Conservation (phyloP, 1,284 basidiomycete species). For the Ustilago crameri region DNA sequence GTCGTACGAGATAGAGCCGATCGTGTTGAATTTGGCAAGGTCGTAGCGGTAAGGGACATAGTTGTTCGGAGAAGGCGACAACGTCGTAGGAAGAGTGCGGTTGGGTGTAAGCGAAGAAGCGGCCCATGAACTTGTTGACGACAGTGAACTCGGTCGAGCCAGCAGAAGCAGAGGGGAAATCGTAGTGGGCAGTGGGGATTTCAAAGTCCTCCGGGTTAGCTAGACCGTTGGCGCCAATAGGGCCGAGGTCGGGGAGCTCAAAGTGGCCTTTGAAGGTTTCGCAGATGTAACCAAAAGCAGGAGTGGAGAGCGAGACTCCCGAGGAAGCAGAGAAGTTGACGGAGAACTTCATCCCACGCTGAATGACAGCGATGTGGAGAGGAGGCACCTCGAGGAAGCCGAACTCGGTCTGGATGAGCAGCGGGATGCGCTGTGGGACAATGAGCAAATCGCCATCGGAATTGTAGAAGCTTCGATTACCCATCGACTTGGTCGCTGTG, state of each 20-base stretch:
- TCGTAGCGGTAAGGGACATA: slow-evolving; percentile 80
- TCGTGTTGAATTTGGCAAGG: slow-evolving; percentile 75
- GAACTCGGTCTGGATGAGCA: slow-evolving; percentile 79
- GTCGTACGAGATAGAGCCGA: slow-evolving; percentile 75
- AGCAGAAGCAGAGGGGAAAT: slow-evolving; percentile 62
- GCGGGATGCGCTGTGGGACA: slow-evolving; percentile 75
- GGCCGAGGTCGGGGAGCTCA: slow-evolving; percentile 76
- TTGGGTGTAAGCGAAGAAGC: slow-evolving; percentile 74
- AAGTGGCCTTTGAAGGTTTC: slow-evolving; percentile 74
- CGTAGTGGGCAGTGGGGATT: slow-evolving; percentile 75
- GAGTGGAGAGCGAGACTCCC: slow-evolving; percentile 68
- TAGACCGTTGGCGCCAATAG: slow-evolving; percentile 72
- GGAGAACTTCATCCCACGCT: slow-evolving; percentile 77
- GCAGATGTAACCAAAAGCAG: slow-evolving; percentile 68
- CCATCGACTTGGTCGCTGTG: slow-evolving; percentile 75
- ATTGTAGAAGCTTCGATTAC: slow-evolving; percentile 75
- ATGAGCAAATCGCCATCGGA: slow-evolving; percentile 78
- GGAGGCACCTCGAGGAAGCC: slow-evolving; percentile 77
- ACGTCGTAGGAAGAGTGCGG: slow-evolving; percentile 80
- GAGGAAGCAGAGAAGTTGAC: slow-evolving; percentile 61
- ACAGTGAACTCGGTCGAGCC: slow-evolving; percentile 71
- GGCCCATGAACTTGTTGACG: slow-evolving; percentile 73
- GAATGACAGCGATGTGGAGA: slow-evolving; percentile 76
- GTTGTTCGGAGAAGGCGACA: slow-evolving; percentile 75
- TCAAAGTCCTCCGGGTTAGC: slow-evolving; percentile 74